Evolutionary conservation across 192 early-diverging fungal genomes (phyloP), one percentile per base, ranked within the genome.

Genomic region (Obelidium mucronatum): DNA sequence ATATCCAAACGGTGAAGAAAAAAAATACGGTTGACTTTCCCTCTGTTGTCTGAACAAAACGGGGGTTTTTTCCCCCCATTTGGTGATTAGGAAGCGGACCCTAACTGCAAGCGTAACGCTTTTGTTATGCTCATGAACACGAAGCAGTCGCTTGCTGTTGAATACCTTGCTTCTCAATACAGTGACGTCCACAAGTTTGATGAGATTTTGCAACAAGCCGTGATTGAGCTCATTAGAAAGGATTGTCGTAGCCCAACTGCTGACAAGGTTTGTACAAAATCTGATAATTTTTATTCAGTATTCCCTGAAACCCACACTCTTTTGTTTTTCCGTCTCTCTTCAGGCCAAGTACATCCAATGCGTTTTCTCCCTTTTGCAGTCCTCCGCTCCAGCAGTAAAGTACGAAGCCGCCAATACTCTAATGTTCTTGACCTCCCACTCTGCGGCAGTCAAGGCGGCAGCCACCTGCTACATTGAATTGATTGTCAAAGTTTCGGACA

Each of bases 351-450:
- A 98, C 81, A 93, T 98, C 72, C 91, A 93, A 78, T 93, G 92
- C 72, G 90, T 98, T 42, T 93, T 97, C 69, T 90, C 93, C 67
- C 83, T 98, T 71, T 85, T 99, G 56, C 87, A 90, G 48, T 88
- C 94, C 30, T 76, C 91, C 19, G 90, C 95, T 15, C 91, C 90
- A 78, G 91, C 97, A 24, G 98, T 99, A 73, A 95, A 97, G 77
- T 99, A 97, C 80, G 98, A 99, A 80, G 98, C 98, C 6, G 98
- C 98, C 19, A 91, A 91, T 58, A 95, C 97, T 24, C 82, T 99
- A 65, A 92, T 98, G 53, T 86, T 87, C 30, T 85, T 99, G 42
- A 94, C 97, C 15, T 89, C 91, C 33, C 94, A 96, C 77, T 88
- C 94, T 40, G 89, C 92, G 4, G 97, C 96, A 26, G 89, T 99